Conservation (phyloP, 2,329 filamentous ascomycete genomes). For the Aureobasidium sp. region DNA sequence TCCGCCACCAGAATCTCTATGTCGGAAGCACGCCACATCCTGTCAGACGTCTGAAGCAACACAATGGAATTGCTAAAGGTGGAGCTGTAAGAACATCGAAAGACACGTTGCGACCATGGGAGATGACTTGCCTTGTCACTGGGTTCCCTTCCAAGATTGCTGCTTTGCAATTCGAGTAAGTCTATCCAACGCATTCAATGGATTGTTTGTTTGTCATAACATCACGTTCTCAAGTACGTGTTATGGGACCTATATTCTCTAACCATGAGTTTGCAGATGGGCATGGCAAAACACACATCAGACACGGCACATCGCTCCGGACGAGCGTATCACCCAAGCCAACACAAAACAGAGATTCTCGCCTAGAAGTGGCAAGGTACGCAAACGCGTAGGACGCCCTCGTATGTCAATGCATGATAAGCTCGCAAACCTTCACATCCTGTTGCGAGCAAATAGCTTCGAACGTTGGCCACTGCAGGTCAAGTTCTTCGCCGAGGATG, state of each 20-base stretch:
- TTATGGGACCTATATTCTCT: background rate
- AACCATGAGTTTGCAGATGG: slow-evolving; percentile 52
- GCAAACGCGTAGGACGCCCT: slow-evolving; percentile 48
- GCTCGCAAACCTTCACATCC: slow-evolving; percentile 70
- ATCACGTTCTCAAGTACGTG: background rate
- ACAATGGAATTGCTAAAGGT: slow-evolving; percentile 78
- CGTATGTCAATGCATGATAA: slow-evolving; percentile 56
- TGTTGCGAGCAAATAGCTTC: slow-evolving; percentile 75
- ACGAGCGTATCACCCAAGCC: slow-evolving; percentile 49
- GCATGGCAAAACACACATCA: slow-evolving; percentile 80
- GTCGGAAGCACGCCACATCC: slow-evolving; percentile 90
- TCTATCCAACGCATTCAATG: slow-evolving; percentile 13
- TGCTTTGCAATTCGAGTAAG: slow-evolving; percentile 88
- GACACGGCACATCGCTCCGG: slow-evolving; percentile 65
- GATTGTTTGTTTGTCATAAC: background rate
- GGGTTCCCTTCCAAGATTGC: slow-evolving; percentile 83
- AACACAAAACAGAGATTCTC: slow-evolving; percentile 25
- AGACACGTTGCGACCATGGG: slow-evolving; percentile 68
- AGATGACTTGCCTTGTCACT: slow-evolving; percentile 78
- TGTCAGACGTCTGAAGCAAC: slow-evolving; percentile 73
- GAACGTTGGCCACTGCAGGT: slow-evolving; percentile 71
- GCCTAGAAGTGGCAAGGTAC: slow-evolving; percentile 30
- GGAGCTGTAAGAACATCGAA: slow-evolving; percentile 71
- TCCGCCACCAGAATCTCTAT: slow-evolving; percentile 65
- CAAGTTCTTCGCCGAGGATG: slow-evolving; percentile 67